These are phyloP conservation scores for Cyclotella choctawhatcheeana DNA, from an alignment of 108 stramenopile genomes.

Conservation along the genomic window DNA sequence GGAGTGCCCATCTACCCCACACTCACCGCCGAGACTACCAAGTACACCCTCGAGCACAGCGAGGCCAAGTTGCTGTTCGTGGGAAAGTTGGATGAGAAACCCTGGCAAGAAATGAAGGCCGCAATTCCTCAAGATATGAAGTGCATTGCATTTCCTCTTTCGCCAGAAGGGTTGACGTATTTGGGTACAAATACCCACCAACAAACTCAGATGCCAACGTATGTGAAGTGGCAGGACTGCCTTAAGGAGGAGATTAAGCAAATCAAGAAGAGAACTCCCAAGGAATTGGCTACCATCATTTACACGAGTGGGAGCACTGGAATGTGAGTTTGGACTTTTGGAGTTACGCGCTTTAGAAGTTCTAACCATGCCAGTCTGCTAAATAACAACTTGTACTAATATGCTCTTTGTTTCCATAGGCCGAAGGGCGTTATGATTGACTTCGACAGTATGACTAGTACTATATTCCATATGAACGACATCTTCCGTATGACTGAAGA, in stretches of 20 bases:
- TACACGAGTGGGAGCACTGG: constrained; percentile 84
- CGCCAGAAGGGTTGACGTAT: constrained; percentile 54
- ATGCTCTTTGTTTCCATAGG: constrained; percentile 20
- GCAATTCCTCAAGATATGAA: constrained; percentile 62
- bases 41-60: constrained; percentile 76
- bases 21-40: constrained; percentile 68
- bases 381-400: no score
- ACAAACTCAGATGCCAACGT: no score
- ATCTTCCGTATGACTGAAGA: constrained; percentile 48
- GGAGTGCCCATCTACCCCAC: constrained; percentile 76
- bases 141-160: constrained; percentile 70
- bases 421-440: constrained; percentile 86
- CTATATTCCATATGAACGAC: constrained; percentile 54
- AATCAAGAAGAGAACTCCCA: constrained; percentile 61
- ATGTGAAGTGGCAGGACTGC: no score
- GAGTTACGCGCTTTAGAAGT: no score
- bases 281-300: constrained; percentile 84
- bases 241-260: constrained; percentile 33
- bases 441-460: constrained; percentile 59
- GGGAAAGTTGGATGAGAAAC: constrained; percentile 73
- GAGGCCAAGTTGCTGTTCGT: constrained; percentile 76
- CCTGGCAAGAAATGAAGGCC: constrained; percentile 80
- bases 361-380: no score
- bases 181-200: no score
- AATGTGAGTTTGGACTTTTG: constrained; percentile 60